Percentiles rank a stretch among this genome's conserved stretches.
Evolutionary conservation across 805 yeast species (phyloP).

Genomic region (Metschnikowia hibisci): DNA sequence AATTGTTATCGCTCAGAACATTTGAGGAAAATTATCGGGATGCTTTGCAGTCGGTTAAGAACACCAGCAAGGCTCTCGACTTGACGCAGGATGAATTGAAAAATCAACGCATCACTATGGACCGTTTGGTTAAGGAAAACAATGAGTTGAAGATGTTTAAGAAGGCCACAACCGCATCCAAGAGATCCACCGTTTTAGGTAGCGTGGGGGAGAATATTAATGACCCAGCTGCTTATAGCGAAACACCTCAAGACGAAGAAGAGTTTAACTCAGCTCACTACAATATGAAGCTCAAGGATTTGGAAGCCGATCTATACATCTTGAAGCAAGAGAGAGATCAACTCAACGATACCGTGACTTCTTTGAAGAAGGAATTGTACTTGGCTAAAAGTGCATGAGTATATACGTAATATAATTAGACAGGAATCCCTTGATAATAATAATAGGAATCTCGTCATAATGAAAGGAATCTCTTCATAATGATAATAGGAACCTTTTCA

Average conservation of each 20-base stretch:
- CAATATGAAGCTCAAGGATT: constrained; percentile 71
- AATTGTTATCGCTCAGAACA: constrained; percentile 26
- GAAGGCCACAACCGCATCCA: constrained; percentile 37
- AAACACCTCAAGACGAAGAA: constrained; percentile 20
- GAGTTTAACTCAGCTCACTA: constrained; percentile 50
- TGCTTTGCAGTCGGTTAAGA: constrained; percentile 67
- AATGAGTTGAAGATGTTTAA: constrained; percentile 60
- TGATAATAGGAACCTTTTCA: too few relatives aligned
- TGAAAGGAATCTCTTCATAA: too few relatives aligned
- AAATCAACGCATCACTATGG: constrained; percentile 53
- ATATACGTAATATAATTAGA: not conserved
- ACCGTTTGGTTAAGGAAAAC: constrained; percentile 57
- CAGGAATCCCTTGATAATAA: not conserved
- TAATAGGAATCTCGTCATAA: not conserved
- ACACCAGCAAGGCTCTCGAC: constrained; percentile 70
- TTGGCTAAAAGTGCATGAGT: constrained; percentile 11
- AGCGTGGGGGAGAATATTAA: constrained; percentile 18
- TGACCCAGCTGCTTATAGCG: constrained; percentile 8
- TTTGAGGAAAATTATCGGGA: constrained; percentile 67
- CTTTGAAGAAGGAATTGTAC: constrained; percentile 56
- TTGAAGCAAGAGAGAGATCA: constrained; percentile 82
- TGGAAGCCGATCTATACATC: constrained; percentile 79
- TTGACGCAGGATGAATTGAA: constrained; percentile 69
- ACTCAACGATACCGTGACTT: constrained; percentile 56
- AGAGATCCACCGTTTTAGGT: constrained; percentile 11